These are phyloP conservation scores for Phytophthora lateralis DNA, from an alignment of 352 stramenopile species.

Conservation along the genomic window DNA sequence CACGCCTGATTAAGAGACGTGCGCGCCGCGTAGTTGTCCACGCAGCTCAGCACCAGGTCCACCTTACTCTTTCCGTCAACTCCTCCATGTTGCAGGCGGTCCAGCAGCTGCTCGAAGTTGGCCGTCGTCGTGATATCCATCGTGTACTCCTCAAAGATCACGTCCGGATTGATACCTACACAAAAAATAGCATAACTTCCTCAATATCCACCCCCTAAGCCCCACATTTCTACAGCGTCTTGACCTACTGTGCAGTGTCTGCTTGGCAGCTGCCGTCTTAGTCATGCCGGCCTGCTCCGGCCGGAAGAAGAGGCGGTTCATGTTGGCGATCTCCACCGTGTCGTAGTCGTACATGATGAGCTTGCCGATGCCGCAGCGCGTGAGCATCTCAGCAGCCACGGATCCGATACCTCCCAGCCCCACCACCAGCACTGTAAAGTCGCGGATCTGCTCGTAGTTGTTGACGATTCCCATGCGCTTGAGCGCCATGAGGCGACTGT, in stretches of 20 bases:
- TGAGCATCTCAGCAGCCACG: constrained; percentile 90
- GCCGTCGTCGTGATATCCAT: constrained; percentile 86
- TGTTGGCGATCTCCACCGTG: constrained; percentile 90
- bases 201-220: neutral
- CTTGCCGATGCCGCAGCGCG: constrained; percentile 89
- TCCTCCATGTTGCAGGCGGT: constrained; percentile 74
- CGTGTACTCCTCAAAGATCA: constrained; percentile 88
- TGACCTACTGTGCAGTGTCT: constrained; percentile 79
- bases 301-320: constrained; percentile 93
- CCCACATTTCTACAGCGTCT: neutral
- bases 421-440: constrained; percentile 82
- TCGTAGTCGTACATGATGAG: constrained; percentile 93
- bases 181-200: neutral
- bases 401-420: constrained; percentile 87
- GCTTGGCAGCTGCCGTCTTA: constrained; percentile 88
- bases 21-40: constrained; percentile 91
- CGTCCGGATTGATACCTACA: constrained; percentile 88
- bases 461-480: constrained; percentile 92
- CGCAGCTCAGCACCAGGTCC: constrained; percentile 88
- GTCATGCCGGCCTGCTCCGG: constrained; percentile 86
- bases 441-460: constrained; percentile 89
- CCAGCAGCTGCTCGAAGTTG: constrained; percentile 87
- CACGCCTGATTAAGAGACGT: constrained; percentile 90
- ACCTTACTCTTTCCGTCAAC: constrained; percentile 62
- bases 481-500: constrained; percentile 90